A percentile compares a stretch with the other conserved stretches of the same genome.
phyloP scores from a whole-genome alignment of 23 red algal genomes.

The Gracilaria gracilis region DNA sequence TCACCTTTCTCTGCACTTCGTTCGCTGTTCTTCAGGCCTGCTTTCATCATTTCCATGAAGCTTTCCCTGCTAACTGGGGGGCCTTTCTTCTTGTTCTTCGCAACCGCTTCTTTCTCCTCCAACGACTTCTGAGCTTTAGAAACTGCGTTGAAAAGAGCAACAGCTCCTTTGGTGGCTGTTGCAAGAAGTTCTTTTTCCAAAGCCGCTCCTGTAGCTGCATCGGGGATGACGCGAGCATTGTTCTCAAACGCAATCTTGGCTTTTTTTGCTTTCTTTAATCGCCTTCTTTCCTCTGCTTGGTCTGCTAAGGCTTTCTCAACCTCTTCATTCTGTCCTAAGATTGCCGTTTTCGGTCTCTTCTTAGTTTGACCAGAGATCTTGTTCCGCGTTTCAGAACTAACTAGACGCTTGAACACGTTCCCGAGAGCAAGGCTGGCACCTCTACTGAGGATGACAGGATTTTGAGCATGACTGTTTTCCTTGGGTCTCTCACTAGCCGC shows the following conservation, averaged over 20 bases:
- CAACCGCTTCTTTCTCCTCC: not conserved
- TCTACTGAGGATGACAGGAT: conserved; percentile 42
- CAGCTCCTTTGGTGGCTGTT: conserved; percentile 71
- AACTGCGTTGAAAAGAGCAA: conserved; percentile 81
- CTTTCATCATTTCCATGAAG: conserved; percentile 71
- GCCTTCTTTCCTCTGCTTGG: conserved; percentile 29
- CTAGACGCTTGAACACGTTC: conserved; percentile 42
- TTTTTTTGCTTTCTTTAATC: conserved; percentile 27
- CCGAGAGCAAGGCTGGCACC: conserved; percentile 60
- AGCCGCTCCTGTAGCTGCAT: conserved; percentile 73
- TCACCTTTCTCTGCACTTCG: not conserved
- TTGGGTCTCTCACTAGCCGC: not conserved
- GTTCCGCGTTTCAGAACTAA: not conserved
- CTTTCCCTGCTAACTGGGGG: conserved; percentile 64
- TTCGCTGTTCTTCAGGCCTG: conserved; percentile 18
- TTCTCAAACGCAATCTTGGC: conserved; percentile 49
- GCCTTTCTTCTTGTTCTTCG: conserved; percentile 43
- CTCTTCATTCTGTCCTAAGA: conserved; percentile 56
- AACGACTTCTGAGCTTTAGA: conserved; percentile 63
- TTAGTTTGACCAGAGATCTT: not conserved
- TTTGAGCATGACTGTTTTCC: too few species aligned
- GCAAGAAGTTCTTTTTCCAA: conserved; percentile 56
- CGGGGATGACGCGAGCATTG: conserved; percentile 65
- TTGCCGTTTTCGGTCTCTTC: conserved; percentile 29
- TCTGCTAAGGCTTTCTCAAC: conserved; percentile 46